Percentiles rank a stretch among this genome's conserved stretches.
Conservation (phyloP, 495 filamentous ascomycete species). For the Neurospora sublineolata region DNA sequence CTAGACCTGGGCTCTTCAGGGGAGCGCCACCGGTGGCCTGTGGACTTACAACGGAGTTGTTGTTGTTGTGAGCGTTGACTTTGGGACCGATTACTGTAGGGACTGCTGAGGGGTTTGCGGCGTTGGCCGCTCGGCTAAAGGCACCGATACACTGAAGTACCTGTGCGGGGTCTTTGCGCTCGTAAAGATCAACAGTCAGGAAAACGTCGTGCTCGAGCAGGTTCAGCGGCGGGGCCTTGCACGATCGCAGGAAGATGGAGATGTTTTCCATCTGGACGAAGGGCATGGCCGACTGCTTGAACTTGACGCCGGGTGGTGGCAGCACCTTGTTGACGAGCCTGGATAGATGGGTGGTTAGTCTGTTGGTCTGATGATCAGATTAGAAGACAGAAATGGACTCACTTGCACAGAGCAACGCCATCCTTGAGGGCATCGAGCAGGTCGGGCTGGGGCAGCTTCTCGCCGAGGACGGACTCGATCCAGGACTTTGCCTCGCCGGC, state of each 20-base stretch:
- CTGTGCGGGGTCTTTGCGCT: conserved; percentile 92
- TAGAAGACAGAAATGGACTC: conserved; percentile 19
- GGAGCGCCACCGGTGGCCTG: conserved; percentile 47
- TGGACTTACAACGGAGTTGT: conserved; percentile 46
- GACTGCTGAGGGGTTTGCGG: conserved; percentile 62
- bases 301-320: conserved; percentile 61
- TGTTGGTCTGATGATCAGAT: background rate
- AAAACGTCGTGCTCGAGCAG: conserved; percentile 92
- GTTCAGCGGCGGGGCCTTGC: conserved; percentile 70
- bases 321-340: conserved; percentile 79
- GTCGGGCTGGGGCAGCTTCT: conserved; percentile 58
- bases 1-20: conserved; percentile 9
- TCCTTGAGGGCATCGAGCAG: conserved; percentile 79
- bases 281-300: conserved; percentile 80
- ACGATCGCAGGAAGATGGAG: conserved; percentile 84
- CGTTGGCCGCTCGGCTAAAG: conserved; percentile 79
- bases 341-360: conserved; percentile 12
- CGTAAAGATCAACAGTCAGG: conserved; percentile 93
- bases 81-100: conserved; percentile 59
- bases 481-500: conserved; percentile 76
- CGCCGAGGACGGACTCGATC: conserved; percentile 75
- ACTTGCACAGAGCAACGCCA: conserved; percentile 89
- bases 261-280: conserved; percentile 99
- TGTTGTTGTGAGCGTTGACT: conserved; percentile 41
- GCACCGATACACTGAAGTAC: conserved; percentile 87